Conservation (phyloP, 805 yeast species). For the Candida hungchunana region DNA sequence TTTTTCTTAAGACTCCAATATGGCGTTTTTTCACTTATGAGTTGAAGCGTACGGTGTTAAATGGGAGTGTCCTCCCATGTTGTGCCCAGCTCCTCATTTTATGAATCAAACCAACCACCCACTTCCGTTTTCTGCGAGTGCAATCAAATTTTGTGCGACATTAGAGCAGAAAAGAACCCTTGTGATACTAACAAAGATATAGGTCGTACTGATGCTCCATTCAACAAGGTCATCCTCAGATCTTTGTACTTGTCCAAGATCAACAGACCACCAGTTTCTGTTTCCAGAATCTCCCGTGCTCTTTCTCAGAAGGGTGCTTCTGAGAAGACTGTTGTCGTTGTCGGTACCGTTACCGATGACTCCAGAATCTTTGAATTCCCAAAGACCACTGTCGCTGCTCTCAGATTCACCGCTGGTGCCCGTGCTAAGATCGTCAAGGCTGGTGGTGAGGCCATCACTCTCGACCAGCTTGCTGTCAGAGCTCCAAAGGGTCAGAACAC, state of each 20-base stretch:
- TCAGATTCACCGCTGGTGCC: slow-evolving; percentile 99
- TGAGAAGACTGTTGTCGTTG: slow-evolving; percentile 92
- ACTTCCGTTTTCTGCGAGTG: slow-evolving; percentile 34
- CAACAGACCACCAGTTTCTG: slow-evolving; percentile 99
- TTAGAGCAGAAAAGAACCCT: slow-evolving; percentile 47
- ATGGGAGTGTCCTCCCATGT: not conserved
- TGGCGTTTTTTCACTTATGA: too few species aligned
- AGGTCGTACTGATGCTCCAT: slow-evolving; percentile 98
- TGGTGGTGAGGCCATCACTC: slow-evolving; percentile 99
- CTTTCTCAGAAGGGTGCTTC: slow-evolving; percentile 79
- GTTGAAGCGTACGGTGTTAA: too few species aligned
- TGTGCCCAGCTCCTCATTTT: slow-evolving; percentile 6
- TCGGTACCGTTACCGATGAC: slow-evolving; percentile 99
- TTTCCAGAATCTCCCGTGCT: slow-evolving; percentile 85
- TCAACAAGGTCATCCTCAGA: slow-evolving; percentile 96
- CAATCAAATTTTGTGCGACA: slow-evolving; percentile 31
- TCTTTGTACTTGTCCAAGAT: slow-evolving; percentile 95
- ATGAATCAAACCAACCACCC: not conserved
- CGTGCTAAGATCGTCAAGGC: slow-evolving; percentile 94
- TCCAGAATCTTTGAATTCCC: slow-evolving; percentile 91
- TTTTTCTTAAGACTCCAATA: too few species aligned
- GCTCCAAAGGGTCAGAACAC: slow-evolving; percentile 99
- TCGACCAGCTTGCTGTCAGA: slow-evolving; percentile 98
- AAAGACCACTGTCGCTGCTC: slow-evolving; percentile 97
- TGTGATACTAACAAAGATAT: slow-evolving; percentile 34